Conservation (phyloP, 257 asterid genomes). For the Capsicum baccatum region DNA sequence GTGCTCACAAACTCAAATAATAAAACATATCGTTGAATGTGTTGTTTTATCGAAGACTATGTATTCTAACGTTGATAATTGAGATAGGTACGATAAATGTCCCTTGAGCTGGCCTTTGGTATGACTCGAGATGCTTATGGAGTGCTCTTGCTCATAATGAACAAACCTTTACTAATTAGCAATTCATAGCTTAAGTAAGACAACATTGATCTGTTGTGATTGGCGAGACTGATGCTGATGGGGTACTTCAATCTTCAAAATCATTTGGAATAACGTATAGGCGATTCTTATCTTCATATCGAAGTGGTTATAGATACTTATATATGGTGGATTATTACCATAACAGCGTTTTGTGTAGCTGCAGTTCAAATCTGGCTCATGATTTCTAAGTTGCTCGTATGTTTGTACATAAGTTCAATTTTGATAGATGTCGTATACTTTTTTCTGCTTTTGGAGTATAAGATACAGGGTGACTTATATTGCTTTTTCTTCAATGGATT, state of each 20-base stretch:
- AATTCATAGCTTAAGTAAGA: neutral
- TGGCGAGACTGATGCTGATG: neutral
- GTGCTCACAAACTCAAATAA: neutral
- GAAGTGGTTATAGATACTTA: neutral
- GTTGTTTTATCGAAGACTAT: neutral
- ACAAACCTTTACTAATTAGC: neutral
- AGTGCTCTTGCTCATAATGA: neutral
- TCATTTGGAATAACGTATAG: neutral
- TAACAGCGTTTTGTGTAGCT: neutral
- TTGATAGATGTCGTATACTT: constrained; percentile 21
- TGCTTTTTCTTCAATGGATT: constrained; percentile 23
- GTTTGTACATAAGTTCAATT: neutral
- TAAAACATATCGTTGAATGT: neutral
- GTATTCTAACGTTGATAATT: neutral
- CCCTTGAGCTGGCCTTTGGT: neutral
- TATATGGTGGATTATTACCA: neutral
- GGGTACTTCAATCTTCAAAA: neutral
- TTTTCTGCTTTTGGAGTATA: constrained; percentile 12
- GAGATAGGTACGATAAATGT: neutral
- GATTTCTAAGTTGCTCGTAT: neutral
- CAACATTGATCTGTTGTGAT: neutral
- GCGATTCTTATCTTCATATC: neutral
- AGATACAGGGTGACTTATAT: neutral
- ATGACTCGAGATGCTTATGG: neutral
- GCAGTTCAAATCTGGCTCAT: neutral